Conservation (phyloP, 768 basidiomycete genomes). For the Scleroderma citrinum region DNA sequence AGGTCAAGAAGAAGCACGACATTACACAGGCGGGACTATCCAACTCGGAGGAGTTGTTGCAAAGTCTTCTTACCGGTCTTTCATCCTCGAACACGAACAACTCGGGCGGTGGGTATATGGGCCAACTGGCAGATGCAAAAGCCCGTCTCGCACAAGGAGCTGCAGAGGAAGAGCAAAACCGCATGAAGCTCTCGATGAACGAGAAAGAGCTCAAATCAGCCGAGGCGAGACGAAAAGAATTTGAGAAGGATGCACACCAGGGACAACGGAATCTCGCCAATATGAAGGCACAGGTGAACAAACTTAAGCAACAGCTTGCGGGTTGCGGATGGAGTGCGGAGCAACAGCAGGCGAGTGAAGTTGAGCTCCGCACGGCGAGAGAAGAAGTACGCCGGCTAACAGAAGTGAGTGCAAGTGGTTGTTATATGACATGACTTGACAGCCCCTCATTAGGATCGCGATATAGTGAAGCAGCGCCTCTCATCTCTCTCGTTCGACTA, state of each 20-base stretch:
- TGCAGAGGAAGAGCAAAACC: slow-evolving; percentile 81
- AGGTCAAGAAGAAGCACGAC: slow-evolving; percentile 65
- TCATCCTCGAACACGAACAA: slow-evolving; percentile 61
- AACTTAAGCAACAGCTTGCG: slow-evolving; percentile 44
- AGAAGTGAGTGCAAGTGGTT: slow-evolving; percentile 45
- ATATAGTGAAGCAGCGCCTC: slow-evolving; percentile 58
- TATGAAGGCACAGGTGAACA: slow-evolving; percentile 54
- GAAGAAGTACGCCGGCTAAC: slow-evolving; percentile 48
- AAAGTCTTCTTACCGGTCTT: slow-evolving; percentile 89
- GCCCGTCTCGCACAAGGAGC: slow-evolving; percentile 66
- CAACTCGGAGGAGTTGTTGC: slow-evolving; percentile 87
- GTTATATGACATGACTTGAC: background rate
- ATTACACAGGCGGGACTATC: slow-evolving; percentile 52
- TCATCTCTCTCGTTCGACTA: slow-evolving; percentile 82
- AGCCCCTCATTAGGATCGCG: slow-evolving; percentile 50
- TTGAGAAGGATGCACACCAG: slow-evolving; percentile 79
- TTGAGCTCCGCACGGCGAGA: slow-evolving; percentile 45
- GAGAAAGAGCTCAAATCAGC: slow-evolving; percentile 74
- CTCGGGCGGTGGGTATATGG: slow-evolving; percentile 90
- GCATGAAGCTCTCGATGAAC: slow-evolving; percentile 66
- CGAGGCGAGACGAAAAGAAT: slow-evolving; percentile 76
- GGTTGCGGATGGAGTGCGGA: slow-evolving; percentile 73
- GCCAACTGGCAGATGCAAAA: slow-evolving; percentile 85
- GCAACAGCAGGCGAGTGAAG: slow-evolving; percentile 57
- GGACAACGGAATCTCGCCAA: slow-evolving; percentile 61